A percentile compares a stretch with the other conserved stretches of the same genome.
phyloP scores from a whole-genome alignment of 768 basidiomycete genomes.

The Tulasnella sp. region DNA sequence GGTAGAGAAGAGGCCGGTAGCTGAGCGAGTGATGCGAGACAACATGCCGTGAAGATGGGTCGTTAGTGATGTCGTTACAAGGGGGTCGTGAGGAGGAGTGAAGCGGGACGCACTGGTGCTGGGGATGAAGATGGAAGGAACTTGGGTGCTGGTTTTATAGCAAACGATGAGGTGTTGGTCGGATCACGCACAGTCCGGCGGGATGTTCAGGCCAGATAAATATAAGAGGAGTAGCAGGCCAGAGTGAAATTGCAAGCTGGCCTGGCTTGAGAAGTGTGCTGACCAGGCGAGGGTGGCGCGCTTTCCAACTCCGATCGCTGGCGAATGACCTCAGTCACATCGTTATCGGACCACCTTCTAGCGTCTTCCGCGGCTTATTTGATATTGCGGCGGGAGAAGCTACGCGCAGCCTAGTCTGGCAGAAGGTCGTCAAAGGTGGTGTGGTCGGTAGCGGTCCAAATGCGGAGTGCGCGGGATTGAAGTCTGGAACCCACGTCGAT shows the following conservation, averaged over 20 bases:
- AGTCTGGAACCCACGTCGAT: not conserved
- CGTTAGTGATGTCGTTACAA: not conserved
- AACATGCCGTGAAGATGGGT: not conserved
- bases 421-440: no score
- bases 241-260: not conserved
- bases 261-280: not conserved
- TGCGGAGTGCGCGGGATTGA: no score
- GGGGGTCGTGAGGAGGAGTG: not conserved
- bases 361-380: not conserved
- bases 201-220: not conserved
- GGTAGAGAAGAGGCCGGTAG: not conserved
- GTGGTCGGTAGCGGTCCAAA: not conserved
- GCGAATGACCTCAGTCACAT: not conserved
- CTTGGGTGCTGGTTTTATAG: not conserved
- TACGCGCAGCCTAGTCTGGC: not conserved
- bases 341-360: not conserved
- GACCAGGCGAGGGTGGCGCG: not conserved
- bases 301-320: not conserved
- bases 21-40: not conserved
- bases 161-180: not conserved
- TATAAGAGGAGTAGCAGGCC: not conserved
- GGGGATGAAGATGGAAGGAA: not conserved
- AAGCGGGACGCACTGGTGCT: not conserved
- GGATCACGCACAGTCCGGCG: not conserved
- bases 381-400: not conserved